A percentile compares a stretch with the other conserved stretches of the same genome.
Evolutionary conservation across 2,329 filamentous ascomycete genomes (phyloP).

Genomic region (Colletotrichum viniferum): DNA sequence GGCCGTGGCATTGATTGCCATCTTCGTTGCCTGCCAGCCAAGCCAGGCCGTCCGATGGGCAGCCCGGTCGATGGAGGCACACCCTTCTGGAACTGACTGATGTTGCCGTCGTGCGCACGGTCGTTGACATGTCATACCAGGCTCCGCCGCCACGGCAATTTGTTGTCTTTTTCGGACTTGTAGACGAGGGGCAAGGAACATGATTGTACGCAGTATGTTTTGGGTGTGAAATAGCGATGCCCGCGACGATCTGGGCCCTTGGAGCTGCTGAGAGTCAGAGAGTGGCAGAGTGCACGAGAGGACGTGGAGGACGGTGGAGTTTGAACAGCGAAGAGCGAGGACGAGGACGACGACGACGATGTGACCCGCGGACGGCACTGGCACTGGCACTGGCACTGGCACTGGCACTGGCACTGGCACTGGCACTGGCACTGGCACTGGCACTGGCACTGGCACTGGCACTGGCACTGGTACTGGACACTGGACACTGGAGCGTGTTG

Average conservation of each 20-base stretch:
- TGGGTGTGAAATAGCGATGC: neutral
- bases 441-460: neutral
- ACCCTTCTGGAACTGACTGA: neutral
- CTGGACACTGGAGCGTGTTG: neutral
- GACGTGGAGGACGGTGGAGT: neutral
- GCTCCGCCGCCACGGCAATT: neutral
- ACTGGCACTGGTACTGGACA: neutral
- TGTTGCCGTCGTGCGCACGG: neutral
- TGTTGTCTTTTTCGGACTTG: neutral
- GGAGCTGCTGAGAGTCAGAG: neutral
- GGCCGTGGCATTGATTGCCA: neutral
- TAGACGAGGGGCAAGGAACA: neutral
- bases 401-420: neutral
- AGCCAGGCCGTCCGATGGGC: neutral
- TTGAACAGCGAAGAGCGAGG: neutral
- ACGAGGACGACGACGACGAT: neutral
- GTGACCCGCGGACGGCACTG: neutral
- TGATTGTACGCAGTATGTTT: neutral
- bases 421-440: neutral
- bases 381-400: neutral
- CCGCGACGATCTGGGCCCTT: slow-evolving; percentile 8
- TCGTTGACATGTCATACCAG: neutral
- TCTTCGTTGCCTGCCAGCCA: neutral
- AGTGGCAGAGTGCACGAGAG: neutral
- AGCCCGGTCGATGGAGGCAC: neutral